Evolutionary conservation across 2,329 filamentous ascomycete genomes (phyloP), one percentile per base, ranked within the genome.

Genomic region (Cladosporium sp.): DNA sequence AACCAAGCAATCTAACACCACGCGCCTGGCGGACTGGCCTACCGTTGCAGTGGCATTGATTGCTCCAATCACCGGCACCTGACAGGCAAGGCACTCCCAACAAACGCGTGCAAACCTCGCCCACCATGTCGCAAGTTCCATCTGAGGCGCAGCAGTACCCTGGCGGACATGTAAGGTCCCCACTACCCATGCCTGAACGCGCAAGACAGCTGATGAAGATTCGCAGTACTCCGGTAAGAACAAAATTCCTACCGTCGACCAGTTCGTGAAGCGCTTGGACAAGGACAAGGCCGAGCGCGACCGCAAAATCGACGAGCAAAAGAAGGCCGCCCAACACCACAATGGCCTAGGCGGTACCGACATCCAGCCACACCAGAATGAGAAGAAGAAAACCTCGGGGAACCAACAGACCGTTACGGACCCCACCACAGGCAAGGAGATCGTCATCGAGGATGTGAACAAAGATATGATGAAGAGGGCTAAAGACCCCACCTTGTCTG

Each of bases 181-280:
- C 22, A 5, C 9, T 9, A 5, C 22, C 22, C 5, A 27, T 9
- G 22, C 4, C 5, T 9, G 22, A 4, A 9, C 5, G 22, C 22
- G 22, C 22, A 27, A 27, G 22, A 40, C 32, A 40, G 38, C 22
- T 29, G 71, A 61, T 85, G 9, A 27, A 27, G 22, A 27, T 4
- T 7, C 32, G 32, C 32, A 90, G 66, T 96, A 94, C 74, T 92
- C 87, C 25, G 89, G 85, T 45, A 70, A 69, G 52, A 95, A 95
- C 67, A 86, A 87, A 19, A 83, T 97, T 47, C 92, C 92, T 6
- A 95, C 89, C 50, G 86, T 96, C 57, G 83, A 85, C 64, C 80
- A 92, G 67, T 94, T 95, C 57, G 78, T 95, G 57, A 79, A 87
- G 47, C 79, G 79, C 56, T 77, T 96, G 30, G 91, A 95, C 67